These are phyloP conservation scores for Dendrocalamus sinicus DNA, from an alignment of 176 grass and related monocot genomes.

Conservation along the genomic window DNA sequence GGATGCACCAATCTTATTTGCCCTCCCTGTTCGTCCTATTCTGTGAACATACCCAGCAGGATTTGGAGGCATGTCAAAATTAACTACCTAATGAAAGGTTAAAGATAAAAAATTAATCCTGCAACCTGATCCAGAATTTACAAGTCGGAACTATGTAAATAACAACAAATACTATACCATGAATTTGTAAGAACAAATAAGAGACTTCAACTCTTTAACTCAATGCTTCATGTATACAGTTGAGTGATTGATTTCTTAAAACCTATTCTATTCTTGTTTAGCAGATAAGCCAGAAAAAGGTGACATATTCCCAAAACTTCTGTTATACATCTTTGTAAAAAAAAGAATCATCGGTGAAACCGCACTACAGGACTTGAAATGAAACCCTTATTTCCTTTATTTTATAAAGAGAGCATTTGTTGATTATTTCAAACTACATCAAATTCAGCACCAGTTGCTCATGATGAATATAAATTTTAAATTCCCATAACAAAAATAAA, in stretches of 20 bases:
- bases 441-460: conserved; percentile 1
- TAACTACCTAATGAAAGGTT: conserved; percentile 73
- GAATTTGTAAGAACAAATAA: conserved; percentile 4
- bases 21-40: conserved; percentile 91
- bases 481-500: not conserved
- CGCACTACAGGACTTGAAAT: not conserved
- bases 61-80: conserved; percentile 87
- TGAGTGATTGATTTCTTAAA: conserved; percentile 17
- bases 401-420: conserved; percentile 14
- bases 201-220: not conserved
- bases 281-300: not conserved
- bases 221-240: not conserved
- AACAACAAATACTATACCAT: not conserved
- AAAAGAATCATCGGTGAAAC: conserved; percentile 18
- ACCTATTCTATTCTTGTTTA: conserved; percentile 9
- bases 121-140: conserved; percentile 17
- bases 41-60: conserved; percentile 90
- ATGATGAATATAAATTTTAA: conserved; percentile 5
- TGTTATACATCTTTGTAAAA: conserved; percentile 13
- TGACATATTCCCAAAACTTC: not conserved
- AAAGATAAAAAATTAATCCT: conserved; percentile 19
- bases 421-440: not conserved
- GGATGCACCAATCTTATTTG: conserved; percentile 76
- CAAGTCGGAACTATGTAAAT: conserved; percentile 2
- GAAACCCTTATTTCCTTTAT: conserved; percentile 11